Evolutionary conservation across 2,329 filamentous ascomycete species (phyloP), one percentile per base, ranked within the genome.

Genomic region (Aspergillus oerlinghausenensis): DNA sequence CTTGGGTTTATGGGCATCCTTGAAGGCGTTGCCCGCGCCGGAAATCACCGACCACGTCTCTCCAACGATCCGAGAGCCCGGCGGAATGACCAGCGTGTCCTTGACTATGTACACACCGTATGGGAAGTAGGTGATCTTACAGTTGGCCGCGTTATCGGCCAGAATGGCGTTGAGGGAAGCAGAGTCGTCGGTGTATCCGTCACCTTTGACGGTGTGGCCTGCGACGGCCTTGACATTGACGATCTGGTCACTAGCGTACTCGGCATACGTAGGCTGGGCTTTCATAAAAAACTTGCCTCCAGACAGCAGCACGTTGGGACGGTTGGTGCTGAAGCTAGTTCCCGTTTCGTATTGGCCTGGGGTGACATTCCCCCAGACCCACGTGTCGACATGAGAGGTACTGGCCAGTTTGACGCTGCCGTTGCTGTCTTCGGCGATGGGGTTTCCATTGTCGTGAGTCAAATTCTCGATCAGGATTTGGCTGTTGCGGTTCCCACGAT

Each of bases 1-100:
- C 47, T 71, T 70, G 0, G 84, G 83, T 40, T 71, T 71, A 47
- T 59, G 68, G 0, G 71, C 67, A 55, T 78, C 70, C 53, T 65
- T 73, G 67, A 81, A 85, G 49, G 71, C 75, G 56, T 66, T 56
- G 1, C 83, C 83, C 3, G 69, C 70, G 9, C 74, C 82, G 2
- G 75, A 77, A 66, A 82, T 82, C 4, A 74, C 73, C 7, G 81
- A 74, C 75, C 81, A 83, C 1, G 76, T 79, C 65, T 84, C 80
- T 29, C 84, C 84, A 6, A 82, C 73, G 38, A 86, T 78, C 2
- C 77, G 75, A 2, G 80, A 79, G 14, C 79, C 76, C 5, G 72
- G 66, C 0, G 80, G 80, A 28, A 82, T 66, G n/a, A 69, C 63
- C 25, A 82, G 63, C 0, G 80, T 82, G 35, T 76, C 70, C 1